Conservation (phyloP, 768 basidiomycete genomes). For the Russula sp. region DNA sequence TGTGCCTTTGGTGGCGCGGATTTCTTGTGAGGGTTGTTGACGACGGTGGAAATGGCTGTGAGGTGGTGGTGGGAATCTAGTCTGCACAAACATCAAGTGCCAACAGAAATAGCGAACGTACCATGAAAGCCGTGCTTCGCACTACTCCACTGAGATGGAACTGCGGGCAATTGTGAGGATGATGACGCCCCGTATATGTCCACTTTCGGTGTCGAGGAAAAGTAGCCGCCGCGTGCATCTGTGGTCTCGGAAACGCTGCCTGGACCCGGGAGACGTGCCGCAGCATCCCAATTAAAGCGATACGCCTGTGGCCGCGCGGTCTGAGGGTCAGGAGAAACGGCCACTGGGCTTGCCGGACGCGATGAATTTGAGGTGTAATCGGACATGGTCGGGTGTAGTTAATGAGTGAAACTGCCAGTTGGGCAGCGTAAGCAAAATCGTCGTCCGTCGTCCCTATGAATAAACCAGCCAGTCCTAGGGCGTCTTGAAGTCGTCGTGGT, state of each 20-base stretch:
- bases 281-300: slow-evolving; percentile 73
- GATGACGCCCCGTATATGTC: slow-evolving; percentile 45
- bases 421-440: background rate
- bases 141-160: slow-evolving; percentile 74
- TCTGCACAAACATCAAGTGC: background rate
- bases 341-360: slow-evolving; percentile 55
- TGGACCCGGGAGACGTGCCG: slow-evolving; percentile 56
- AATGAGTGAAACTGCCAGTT: background rate
- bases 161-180: slow-evolving; percentile 49
- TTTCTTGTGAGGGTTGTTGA: slow-evolving; percentile 84
- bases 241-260: slow-evolving; percentile 73
- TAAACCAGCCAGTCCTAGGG: background rate
- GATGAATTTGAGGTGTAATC: slow-evolving; percentile 53
- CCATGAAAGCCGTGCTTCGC: slow-evolving; percentile 87
- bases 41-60: slow-evolving; percentile 90
- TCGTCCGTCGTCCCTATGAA: background rate
- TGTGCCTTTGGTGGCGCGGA: slow-evolving; percentile 88
- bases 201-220: slow-evolving; percentile 44
- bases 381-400: slow-evolving; percentile 36
- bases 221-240: slow-evolving; percentile 61
- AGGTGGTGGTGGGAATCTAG: slow-evolving; percentile 17
- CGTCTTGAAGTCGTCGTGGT: background rate
- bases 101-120: slow-evolving; percentile 37
- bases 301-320: slow-evolving; percentile 52
- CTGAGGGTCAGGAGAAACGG: slow-evolving; percentile 43